phyloP scores from a whole-genome alignment of 192 early-diverging fungal genomes.

The Backusella australiensis region DNA sequence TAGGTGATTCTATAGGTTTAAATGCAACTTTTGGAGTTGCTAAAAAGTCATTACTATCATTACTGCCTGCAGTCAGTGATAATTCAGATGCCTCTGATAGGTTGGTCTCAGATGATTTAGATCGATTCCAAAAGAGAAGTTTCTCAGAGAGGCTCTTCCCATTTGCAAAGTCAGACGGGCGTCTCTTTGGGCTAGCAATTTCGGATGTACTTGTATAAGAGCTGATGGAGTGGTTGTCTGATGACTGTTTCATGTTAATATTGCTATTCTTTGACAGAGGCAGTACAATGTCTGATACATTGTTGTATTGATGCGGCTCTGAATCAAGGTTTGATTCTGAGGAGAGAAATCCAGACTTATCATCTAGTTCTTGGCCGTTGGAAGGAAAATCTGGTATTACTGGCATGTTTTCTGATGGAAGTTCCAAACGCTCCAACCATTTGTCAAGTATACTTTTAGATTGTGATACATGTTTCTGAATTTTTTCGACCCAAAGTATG shows the following conservation, averaged over 20 bases:
- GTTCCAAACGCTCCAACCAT: slow-evolving; percentile 33
- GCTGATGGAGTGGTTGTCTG: not conserved
- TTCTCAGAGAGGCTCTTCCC: not conserved
- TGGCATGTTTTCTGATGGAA: slow-evolving; percentile 3
- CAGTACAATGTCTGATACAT: not conserved
- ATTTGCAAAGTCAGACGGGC: not conserved
- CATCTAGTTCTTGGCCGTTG: not conserved
- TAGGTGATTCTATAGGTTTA: slow-evolving; percentile 4
- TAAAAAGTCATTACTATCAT: not conserved
- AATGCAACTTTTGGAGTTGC: not conserved
- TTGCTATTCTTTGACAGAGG: not conserved
- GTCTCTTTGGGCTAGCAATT: not conserved
- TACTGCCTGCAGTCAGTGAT: slow-evolving; percentile 2
- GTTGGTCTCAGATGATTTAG: not conserved
- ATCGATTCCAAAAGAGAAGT: slow-evolving; percentile 8
- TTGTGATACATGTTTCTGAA: slow-evolving; percentile 12
- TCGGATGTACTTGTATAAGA: not conserved
- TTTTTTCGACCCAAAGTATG: slow-evolving; percentile 8
- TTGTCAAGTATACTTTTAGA: slow-evolving; percentile 32
- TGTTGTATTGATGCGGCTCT: not conserved
- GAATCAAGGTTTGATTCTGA: not conserved
- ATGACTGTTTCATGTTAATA: not conserved
- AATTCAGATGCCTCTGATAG: not conserved
- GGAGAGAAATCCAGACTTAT: not conserved
- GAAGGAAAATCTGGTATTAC: not conserved